phyloP scores from a whole-genome alignment of 106 monocot species.

The Xerophyta viscosa region DNA sequence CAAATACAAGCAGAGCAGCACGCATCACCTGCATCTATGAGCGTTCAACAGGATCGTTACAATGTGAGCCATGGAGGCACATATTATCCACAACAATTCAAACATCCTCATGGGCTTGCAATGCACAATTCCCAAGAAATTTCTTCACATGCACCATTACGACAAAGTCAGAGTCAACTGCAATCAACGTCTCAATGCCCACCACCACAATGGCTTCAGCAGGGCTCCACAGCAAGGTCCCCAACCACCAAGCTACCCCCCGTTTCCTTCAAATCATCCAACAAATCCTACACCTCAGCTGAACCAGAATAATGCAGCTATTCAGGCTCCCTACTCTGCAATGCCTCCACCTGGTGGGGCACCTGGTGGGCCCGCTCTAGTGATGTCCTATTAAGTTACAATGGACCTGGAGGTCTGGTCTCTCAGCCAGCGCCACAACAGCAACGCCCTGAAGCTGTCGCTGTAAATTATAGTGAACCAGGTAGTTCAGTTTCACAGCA shows the following conservation, averaged over 20 bases:
- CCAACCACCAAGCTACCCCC: conserved; percentile 33
- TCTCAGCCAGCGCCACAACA: no score
- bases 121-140: conserved; percentile 26
- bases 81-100: conserved; percentile 43
- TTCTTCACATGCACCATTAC: conserved; percentile 21
- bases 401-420: no score
- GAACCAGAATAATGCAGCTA: conserved; percentile 11
- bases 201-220: conserved; percentile 32
- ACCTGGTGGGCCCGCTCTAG: no score
- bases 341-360: conserved; percentile 21
- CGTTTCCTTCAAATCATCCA: conserved; percentile 33
- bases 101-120: conserved; percentile 41
- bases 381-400: no score
- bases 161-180: conserved; percentile 16
- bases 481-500: conserved; percentile 13
- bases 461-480: conserved; percentile 26
- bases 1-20: conserved; percentile 26
- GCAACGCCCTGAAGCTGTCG: conserved; percentile 19
- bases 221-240: conserved; percentile 21
- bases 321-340: conserved; percentile 23
- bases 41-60: conserved; percentile 32
- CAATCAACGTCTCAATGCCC: conserved; percentile 11
- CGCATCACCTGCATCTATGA: conserved; percentile 10
- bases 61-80: conserved; percentile 21
- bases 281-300: conserved; percentile 25